Evolutionary conservation across 208 protist species (phyloP).

Genomic region (Acanthamoeba royreba): DNA sequence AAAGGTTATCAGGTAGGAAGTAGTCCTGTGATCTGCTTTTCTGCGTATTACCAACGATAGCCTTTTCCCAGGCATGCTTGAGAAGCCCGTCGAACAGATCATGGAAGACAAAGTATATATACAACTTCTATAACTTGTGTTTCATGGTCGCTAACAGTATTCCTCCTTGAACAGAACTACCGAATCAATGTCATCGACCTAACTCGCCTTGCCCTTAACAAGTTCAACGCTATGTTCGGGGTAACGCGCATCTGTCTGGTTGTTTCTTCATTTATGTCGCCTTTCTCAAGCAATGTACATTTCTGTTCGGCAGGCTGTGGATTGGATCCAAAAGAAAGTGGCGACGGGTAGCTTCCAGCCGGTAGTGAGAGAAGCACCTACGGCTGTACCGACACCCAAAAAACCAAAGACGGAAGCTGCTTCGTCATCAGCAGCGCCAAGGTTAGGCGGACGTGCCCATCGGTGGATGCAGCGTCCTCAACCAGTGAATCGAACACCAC

Average conservation of each 20-base stretch:
- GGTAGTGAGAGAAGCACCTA: background rate
- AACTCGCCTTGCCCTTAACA: background rate
- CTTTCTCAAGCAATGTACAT: no score
- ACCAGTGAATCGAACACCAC: background rate
- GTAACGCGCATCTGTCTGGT: no score
- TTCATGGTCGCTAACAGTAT: no score
- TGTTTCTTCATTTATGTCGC: no score
- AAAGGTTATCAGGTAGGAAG: background rate
- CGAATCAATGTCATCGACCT: background rate
- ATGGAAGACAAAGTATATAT: background rate
- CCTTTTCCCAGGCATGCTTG: background rate
- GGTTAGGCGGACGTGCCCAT: background rate
- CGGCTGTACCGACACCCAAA: background rate
- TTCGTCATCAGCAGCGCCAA: background rate
- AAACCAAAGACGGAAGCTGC: background rate
- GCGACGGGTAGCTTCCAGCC: background rate
- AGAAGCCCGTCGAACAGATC: background rate
- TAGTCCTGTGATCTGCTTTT: background rate
- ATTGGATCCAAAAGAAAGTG: background rate
- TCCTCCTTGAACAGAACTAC: background rate
- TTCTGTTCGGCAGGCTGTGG: background rate
- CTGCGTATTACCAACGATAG: no score
- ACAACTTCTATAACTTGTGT: background rate
- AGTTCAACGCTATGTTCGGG: slow-evolving; percentile 27
- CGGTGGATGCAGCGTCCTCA: background rate